A percentile compares a stretch with the other conserved stretches of the same genome.
phyloP scores from a whole-genome alignment of 1,284 basidiomycete species.

The Papiliotrema laurentii region DNA sequence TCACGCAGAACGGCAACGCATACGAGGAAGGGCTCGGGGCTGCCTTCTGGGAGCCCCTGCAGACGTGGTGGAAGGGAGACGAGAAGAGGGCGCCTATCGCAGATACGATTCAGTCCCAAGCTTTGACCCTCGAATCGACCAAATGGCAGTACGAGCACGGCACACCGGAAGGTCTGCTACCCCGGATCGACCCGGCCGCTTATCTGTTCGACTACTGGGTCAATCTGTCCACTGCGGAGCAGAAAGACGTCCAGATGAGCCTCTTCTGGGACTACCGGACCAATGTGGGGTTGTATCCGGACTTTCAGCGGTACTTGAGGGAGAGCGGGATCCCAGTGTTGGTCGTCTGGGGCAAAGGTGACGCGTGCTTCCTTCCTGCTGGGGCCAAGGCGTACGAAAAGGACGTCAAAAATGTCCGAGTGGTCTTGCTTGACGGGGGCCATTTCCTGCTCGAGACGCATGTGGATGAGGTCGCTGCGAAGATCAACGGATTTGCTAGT shows the following conservation, averaged over 20 bases:
- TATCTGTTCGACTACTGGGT: slow-evolving; percentile 51
- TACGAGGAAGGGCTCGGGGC: slow-evolving; percentile 51
- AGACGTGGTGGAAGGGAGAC: slow-evolving; percentile 42
- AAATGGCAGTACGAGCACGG: slow-evolving; percentile 21
- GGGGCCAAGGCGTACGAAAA: slow-evolving; percentile 53
- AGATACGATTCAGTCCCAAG: neutral
- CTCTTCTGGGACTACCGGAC: slow-evolving; percentile 52
- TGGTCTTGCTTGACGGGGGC: slow-evolving; percentile 51
- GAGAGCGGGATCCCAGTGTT: slow-evolving; percentile 49
- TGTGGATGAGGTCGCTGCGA: slow-evolving; percentile 27
- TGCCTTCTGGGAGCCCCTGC: slow-evolving; percentile 48
- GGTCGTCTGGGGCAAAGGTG: slow-evolving; percentile 54
- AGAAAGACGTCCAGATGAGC: slow-evolving; percentile 50
- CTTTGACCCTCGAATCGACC: slow-evolving; percentile 6
- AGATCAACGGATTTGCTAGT: too few relatives aligned
- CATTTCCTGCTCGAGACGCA: slow-evolving; percentile 54
- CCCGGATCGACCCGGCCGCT: slow-evolving; percentile 14
- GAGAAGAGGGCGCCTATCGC: slow-evolving; percentile 8
- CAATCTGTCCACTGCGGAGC: slow-evolving; percentile 42
- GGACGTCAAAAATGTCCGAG: slow-evolving; percentile 47
- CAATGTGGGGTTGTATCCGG: slow-evolving; percentile 52
- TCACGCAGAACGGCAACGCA: slow-evolving; percentile 55
- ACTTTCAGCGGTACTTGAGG: slow-evolving; percentile 52
- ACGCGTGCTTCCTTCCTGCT: slow-evolving; percentile 50
- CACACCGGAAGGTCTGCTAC: slow-evolving; percentile 5